These are phyloP conservation scores for Amanita rimosa DNA, from an alignment of 768 basidiomycete genomes.

Conservation along the genomic window DNA sequence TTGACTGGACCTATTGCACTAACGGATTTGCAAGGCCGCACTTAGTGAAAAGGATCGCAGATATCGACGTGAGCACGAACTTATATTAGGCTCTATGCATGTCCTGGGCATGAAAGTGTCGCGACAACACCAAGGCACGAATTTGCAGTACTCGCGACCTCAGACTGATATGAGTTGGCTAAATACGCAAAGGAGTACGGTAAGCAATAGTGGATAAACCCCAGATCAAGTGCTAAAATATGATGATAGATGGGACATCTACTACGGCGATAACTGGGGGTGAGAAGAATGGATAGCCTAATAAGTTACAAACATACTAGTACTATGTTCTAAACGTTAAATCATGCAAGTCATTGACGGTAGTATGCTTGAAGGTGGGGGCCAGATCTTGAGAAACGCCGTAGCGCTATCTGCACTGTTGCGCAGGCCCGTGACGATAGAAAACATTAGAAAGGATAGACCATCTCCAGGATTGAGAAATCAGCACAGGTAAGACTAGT, in stretches of 20 bases:
- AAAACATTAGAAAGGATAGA: slow-evolving; percentile 49
- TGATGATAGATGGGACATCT: not conserved
- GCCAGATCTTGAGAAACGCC: slow-evolving; percentile 64
- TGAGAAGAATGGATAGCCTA: too few relatives aligned
- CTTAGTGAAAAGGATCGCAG: slow-evolving; percentile 46
- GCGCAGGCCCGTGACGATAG: slow-evolving; percentile 44
- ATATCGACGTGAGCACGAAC: slow-evolving; percentile 68
- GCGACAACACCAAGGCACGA: slow-evolving; percentile 46
- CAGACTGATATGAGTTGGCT: slow-evolving; percentile 57
- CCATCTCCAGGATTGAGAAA: slow-evolving; percentile 55
- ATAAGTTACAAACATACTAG: too few relatives aligned
- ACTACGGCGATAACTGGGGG: not conserved
- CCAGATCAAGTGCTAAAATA: not conserved
- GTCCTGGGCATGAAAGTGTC: slow-evolving; percentile 52
- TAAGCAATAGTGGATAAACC: slow-evolving; percentile 11
- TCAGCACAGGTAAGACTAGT: slow-evolving; percentile 59
- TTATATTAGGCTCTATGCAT: slow-evolving; percentile 73
- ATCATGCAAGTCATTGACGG: slow-evolving; percentile 25
- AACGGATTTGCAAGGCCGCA: not conserved
- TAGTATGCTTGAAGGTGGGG: slow-evolving; percentile 50
- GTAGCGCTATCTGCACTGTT: slow-evolving; percentile 57
- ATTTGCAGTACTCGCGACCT: slow-evolving; percentile 28
- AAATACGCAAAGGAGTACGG: slow-evolving; percentile 48
- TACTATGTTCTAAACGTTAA: too few relatives aligned
- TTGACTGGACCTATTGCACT: not conserved